Evolutionary conservation across 1,284 basidiomycete genomes (phyloP).

Genomic region (Malassezia obtusa): DNA sequence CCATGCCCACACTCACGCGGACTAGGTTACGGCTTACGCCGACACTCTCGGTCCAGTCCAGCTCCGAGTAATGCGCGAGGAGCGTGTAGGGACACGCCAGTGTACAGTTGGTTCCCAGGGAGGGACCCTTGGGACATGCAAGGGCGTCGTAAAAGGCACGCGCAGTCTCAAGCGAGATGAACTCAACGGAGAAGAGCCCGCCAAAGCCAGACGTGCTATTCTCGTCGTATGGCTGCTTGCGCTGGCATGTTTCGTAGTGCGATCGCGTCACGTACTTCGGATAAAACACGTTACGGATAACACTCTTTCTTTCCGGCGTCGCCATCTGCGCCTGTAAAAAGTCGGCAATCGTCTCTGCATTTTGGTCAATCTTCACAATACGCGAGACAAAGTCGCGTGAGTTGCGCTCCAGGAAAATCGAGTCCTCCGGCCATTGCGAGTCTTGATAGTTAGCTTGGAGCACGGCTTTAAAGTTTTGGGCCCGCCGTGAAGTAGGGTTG

Average conservation of each 20-base stretch:
- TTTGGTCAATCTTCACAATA: conserved; percentile 67
- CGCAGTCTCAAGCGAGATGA: conserved; percentile 61
- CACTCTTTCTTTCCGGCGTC: conserved; percentile 44
- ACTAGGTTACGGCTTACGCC: conserved; percentile 79
- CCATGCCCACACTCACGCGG: conserved; percentile 80
- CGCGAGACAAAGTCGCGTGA: conserved; percentile 80
- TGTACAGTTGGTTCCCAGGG: conserved; percentile 91
- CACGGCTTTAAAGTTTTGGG: conserved; percentile 58
- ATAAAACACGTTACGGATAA: conserved; percentile 79
- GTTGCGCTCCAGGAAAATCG: conserved; percentile 94
- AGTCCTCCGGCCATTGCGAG: conserved; percentile 79
- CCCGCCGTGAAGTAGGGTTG: conserved; percentile 67
- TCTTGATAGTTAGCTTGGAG: conserved; percentile 69
- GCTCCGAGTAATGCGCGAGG: conserved; percentile 79
- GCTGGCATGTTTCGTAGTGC: conserved; percentile 64
- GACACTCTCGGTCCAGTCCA: conserved; percentile 79
- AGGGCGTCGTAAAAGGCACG: conserved; percentile 78
- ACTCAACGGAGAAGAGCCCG: conserved; percentile 83
- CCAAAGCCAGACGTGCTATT: conserved; percentile 58
- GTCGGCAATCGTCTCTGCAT: conserved; percentile 71
- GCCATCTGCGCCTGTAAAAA: conserved; percentile 52
- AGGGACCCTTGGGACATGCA: conserved; percentile 78
- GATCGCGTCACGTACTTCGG: conserved; percentile 69
- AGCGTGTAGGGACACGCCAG: conserved; percentile 86
- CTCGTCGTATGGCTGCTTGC: conserved; percentile 42